Evolutionary conservation across 73 alveolate species (phyloP).

Genomic region (Vitrella brassicaformis): DNA sequence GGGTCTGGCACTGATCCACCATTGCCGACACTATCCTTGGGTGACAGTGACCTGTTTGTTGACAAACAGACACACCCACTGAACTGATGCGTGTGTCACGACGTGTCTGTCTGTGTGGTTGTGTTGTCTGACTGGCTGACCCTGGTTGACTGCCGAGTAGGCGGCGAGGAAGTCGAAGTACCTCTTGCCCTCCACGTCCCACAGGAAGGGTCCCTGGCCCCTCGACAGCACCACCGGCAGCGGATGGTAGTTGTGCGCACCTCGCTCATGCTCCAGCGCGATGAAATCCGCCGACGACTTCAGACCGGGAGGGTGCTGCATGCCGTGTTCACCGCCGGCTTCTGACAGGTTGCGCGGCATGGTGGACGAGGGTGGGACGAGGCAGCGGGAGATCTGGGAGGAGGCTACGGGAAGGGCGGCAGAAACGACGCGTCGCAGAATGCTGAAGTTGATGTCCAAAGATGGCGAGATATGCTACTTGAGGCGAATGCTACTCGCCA

Average conservation of each 20-base stretch:
- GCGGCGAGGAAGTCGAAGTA: conserved; percentile 83
- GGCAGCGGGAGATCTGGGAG: background rate
- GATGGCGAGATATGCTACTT: too few species aligned
- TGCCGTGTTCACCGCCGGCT: background rate
- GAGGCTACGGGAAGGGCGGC: background rate
- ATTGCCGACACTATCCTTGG: conserved; percentile 72
- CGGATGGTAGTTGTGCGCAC: conserved; percentile 79
- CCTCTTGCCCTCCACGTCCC: conserved; percentile 71
- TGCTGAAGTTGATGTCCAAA: too few species aligned
- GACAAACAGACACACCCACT: too few species aligned
- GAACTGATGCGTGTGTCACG: too few species aligned
- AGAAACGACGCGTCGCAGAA: too few species aligned
- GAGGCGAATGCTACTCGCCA: too few species aligned
- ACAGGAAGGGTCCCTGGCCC: conserved; percentile 44
- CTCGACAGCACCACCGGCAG: conserved; percentile 63
- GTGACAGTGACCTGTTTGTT: conserved; percentile 96
- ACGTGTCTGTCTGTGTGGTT: too few species aligned
- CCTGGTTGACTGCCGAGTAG: conserved; percentile 78
- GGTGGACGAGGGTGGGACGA: background rate
- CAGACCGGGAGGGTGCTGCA: background rate
- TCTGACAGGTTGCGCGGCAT: background rate
- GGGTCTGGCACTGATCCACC: conserved; percentile 58
- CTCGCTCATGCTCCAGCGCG: conserved; percentile 42
- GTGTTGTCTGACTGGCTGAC: too few species aligned
- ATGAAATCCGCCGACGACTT: conserved; percentile 10